Evolutionary conservation across 1,284 basidiomycete species (phyloP).

Genomic region (Leccinum angustisporum): DNA sequence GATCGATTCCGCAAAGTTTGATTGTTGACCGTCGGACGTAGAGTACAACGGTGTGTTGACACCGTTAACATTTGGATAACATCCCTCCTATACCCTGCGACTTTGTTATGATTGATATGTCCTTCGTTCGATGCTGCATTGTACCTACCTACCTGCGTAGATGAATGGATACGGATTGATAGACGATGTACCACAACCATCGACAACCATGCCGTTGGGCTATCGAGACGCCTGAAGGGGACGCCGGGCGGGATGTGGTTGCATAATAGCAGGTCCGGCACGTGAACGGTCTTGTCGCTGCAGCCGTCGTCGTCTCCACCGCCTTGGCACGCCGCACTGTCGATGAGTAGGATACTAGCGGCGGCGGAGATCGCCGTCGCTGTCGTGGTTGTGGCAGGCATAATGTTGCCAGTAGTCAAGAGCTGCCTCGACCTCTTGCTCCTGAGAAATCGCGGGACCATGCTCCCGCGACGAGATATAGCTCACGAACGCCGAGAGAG

Average conservation of each 20-base stretch:
- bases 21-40: too few relatives aligned
- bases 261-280: slow-evolving; percentile 21
- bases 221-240: slow-evolving; percentile 28
- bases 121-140: too few relatives aligned
- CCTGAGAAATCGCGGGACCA: slow-evolving; percentile 21
- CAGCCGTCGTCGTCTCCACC: not conserved
- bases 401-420: not conserved
- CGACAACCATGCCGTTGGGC: not conserved
- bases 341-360: slow-evolving; percentile 22
- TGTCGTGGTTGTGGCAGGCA: not conserved
- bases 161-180: too few relatives aligned
- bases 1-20: too few relatives aligned
- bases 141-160: too few relatives aligned
- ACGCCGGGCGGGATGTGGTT: slow-evolving; percentile 18
- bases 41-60: too few relatives aligned
- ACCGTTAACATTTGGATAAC: too few relatives aligned
- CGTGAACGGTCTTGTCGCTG: not conserved
- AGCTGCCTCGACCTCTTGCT: slow-evolving; percentile 15
- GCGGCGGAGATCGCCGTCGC: not conserved
- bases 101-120: too few relatives aligned
- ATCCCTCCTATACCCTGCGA: too few relatives aligned
- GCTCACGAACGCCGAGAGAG: too few relatives aligned
- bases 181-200: too few relatives aligned
- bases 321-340: slow-evolving; percentile 8
- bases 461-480: slow-evolving; percentile 11